phyloP scores from a whole-genome alignment of 1,139 yeast species.

The Magnusiomyces sp. region DNA sequence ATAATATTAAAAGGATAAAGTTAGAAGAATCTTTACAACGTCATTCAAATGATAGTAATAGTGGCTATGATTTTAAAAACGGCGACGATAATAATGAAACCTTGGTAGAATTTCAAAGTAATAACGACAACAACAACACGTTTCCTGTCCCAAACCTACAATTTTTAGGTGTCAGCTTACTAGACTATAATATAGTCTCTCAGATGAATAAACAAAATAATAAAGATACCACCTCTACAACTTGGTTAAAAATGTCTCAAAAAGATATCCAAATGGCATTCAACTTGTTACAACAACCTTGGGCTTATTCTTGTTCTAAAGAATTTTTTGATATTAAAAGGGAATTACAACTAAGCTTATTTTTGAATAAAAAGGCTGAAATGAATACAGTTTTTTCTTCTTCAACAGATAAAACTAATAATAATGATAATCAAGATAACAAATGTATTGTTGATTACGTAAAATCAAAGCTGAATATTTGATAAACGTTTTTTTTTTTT shows the following conservation, averaged over 20 bases:
- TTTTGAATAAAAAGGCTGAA: constrained; percentile 50
- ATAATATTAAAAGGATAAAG: too few species aligned
- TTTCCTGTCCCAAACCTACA: constrained; percentile 17
- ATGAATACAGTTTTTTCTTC: constrained; percentile 37
- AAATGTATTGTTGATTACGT: neutral
- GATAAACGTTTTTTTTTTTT: neutral
- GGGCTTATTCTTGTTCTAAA: constrained; percentile 19
- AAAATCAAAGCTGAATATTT: neutral
- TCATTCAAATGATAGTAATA: constrained; percentile 15
- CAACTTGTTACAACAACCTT: constrained; percentile 27
- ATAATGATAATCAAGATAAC: neutral
- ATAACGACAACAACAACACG: constrained; percentile 1
- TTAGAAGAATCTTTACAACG: too few species aligned
- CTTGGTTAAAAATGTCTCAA: constrained; percentile 30
- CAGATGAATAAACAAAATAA: neutral
- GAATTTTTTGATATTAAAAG: constrained; percentile 26
- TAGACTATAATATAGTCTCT: constrained; percentile 34
- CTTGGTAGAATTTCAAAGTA: too few species aligned
- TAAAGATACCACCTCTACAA: neutral
- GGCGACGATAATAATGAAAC: too few species aligned
- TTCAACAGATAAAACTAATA: too few species aligned
- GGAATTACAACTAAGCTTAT: constrained; percentile 48
- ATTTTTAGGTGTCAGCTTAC: constrained; percentile 34
- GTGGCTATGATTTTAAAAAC: too few species aligned
- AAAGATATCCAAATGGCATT: constrained; percentile 36